Percentiles rank a stretch among this genome's conserved stretches.
These are phyloP conservation scores for Orbilia ellipsospora DNA, from an alignment of 2,329 filamentous ascomycete species.

Conservation along the genomic window DNA sequence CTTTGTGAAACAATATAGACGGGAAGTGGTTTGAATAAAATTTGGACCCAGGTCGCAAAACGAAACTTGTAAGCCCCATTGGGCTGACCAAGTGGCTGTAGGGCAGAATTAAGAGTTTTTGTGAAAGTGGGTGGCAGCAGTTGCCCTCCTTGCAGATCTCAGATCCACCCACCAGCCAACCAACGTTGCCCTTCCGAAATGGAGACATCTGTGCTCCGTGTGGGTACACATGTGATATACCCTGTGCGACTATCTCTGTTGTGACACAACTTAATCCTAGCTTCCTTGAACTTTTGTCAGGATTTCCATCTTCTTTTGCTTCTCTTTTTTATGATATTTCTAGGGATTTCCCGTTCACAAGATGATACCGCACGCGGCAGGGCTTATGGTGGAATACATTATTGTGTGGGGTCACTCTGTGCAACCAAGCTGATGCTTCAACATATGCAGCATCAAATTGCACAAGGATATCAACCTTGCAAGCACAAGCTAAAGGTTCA, in stretches of 20 bases:
- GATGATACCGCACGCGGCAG: too few relatives aligned
- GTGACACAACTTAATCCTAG: conserved; percentile 49
- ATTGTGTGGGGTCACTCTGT: too few relatives aligned
- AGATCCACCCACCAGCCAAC: conserved; percentile 13
- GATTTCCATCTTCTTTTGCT: too few relatives aligned
- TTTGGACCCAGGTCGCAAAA: conserved; percentile 21
- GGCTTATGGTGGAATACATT: too few relatives aligned
- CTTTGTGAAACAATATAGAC: conserved; percentile 45
- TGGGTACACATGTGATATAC: conserved; percentile 47
- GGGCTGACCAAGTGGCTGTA: conserved; percentile 36
- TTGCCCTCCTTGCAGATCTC: conserved; percentile 1
- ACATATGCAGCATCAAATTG: too few relatives aligned
- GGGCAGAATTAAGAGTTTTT: conserved; percentile 50
- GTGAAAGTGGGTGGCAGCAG: neutral
- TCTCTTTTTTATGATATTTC: too few relatives aligned
- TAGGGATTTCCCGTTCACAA: too few relatives aligned
- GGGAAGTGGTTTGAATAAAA: conserved; percentile 16
- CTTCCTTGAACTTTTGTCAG: conserved; percentile 12
- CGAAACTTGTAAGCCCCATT: conserved; percentile 38
- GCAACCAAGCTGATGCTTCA: too few relatives aligned
- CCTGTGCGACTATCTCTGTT: conserved; percentile 43
- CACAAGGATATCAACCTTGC: too few relatives aligned
- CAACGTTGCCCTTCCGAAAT: conserved; percentile 24
- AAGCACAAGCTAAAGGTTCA: too few relatives aligned
- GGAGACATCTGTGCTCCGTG: conserved; percentile 29